Conservation (phyloP, 2,329 filamentous ascomycete species). For the Lasiodiplodia gonubiensis region DNA sequence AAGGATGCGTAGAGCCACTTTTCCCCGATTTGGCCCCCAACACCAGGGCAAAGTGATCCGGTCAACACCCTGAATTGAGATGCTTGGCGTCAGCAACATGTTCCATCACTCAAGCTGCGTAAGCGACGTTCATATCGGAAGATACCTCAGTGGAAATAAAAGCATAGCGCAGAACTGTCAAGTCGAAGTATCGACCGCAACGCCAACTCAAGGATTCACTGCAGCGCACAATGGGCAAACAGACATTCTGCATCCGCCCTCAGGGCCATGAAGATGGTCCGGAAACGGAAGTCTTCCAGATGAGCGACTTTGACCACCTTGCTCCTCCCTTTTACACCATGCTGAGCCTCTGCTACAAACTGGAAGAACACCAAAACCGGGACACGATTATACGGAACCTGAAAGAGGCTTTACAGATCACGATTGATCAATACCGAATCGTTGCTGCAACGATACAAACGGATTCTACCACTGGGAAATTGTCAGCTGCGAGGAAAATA, state of each 20-base stretch:
- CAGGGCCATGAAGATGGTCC: not conserved
- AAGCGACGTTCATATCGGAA: not conserved
- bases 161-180: not conserved
- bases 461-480: slow-evolving; percentile 29
- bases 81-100: not conserved
- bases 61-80: not conserved
- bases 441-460: slow-evolving; percentile 31
- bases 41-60: not conserved
- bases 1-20: not conserved
- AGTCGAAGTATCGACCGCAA: not conserved
- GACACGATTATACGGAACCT: slow-evolving; percentile 30
- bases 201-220: not conserved
- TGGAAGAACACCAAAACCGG: slow-evolving; percentile 18
- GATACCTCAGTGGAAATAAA: not conserved
- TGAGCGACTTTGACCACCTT: slow-evolving; percentile 1
- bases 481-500: slow-evolving; percentile 33
- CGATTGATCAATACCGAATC: slow-evolving; percentile 32
- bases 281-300: not conserved
- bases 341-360: slow-evolving; percentile 34
- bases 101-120: not conserved
- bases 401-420: slow-evolving; percentile 30
- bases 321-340: not conserved
- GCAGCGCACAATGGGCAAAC: not conserved
- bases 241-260: not conserved
- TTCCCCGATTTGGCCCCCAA: not conserved